Percentiles rank a stretch among this genome's conserved stretches.
These are phyloP conservation scores for Fusarium ambrosium DNA, from an alignment of 2,329 filamentous ascomycete genomes.

Conservation along the genomic window DNA sequence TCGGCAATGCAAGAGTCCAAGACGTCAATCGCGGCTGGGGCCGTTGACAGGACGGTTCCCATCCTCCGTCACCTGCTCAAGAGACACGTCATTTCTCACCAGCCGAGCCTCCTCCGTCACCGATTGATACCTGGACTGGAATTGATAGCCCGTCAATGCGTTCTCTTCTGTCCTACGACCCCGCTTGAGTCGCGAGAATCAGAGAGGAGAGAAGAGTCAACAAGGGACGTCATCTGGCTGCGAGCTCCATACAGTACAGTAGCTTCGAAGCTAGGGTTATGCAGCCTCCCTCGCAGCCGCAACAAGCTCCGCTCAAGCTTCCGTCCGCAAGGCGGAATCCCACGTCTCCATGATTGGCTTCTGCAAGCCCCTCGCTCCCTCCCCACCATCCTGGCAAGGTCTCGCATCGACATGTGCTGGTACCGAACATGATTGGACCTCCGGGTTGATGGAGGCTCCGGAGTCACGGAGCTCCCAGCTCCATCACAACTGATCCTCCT, in stretches of 20 bases:
- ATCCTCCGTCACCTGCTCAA: constrained; percentile 26
- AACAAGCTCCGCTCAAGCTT: constrained; percentile 26
- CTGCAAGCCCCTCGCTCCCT: constrained; percentile 27
- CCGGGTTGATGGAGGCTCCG: constrained; percentile 46
- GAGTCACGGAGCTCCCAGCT: constrained; percentile 44
- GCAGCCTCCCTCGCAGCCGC: constrained; percentile 18
- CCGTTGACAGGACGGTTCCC: constrained; percentile 14
- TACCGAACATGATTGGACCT: constrained; percentile 48
- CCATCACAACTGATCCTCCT: constrained; percentile 32
- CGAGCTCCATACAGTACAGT: constrained; percentile 13
- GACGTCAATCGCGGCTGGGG: constrained; percentile 13
- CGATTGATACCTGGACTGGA: constrained; percentile 35
- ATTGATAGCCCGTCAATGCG: constrained; percentile 37
- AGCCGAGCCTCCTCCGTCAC: constrained; percentile 38
- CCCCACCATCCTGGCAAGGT: constrained; percentile 34
- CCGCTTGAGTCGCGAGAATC: not conserved
- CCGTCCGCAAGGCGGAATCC: constrained; percentile 30
- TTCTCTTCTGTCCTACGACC: constrained; percentile 1
- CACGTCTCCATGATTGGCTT: constrained; percentile 34
- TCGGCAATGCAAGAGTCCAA: constrained; percentile 18
- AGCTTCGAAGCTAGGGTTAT: constrained; percentile 23
- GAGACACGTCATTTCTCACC: constrained; percentile 41
- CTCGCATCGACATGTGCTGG: constrained; percentile 40
- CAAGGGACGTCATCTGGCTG: constrained; percentile 33
- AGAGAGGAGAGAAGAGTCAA: constrained; percentile 38